A percentile compares a stretch with the other conserved stretches of the same genome.
phyloP scores from a whole-genome alignment of 2,329 filamentous ascomycete species.

The Cordyceps fumosorosea region DNA sequence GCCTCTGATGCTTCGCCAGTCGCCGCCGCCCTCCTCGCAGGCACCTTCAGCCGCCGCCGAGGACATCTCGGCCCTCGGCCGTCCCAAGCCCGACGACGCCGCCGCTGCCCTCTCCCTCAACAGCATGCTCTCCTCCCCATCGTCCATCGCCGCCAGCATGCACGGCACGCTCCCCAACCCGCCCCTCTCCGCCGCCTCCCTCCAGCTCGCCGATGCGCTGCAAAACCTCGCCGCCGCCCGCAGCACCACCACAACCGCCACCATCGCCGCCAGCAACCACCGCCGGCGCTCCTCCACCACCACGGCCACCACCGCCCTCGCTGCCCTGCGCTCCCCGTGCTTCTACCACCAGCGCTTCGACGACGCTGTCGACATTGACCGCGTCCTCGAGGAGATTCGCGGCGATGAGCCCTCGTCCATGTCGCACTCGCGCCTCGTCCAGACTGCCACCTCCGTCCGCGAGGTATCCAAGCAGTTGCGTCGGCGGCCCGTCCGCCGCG shows the following conservation, averaged over 20 bases:
- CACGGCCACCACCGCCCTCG: conserved; percentile 38
- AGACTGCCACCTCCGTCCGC: conserved; percentile 89
- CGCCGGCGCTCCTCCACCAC: conserved; percentile 22
- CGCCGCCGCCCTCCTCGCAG: neutral
- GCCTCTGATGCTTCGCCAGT: conserved; percentile 9
- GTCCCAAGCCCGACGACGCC: conserved; percentile 40
- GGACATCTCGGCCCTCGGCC: conserved; percentile 50
- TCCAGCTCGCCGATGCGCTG: conserved; percentile 57
- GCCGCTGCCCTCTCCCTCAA: conserved; percentile 52
- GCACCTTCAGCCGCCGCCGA: neutral
- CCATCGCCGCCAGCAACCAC: conserved; percentile 19
- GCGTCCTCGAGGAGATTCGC: conserved; percentile 89
- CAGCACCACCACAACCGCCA: conserved; percentile 23
- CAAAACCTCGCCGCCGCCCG: conserved; percentile 42
- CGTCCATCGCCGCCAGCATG: conserved; percentile 27
- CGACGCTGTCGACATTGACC: conserved; percentile 89
- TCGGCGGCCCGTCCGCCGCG: conserved; percentile 82
- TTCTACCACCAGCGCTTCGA: conserved; percentile 98
- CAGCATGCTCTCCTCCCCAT: conserved; percentile 46
- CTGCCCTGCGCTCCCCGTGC: conserved; percentile 78
- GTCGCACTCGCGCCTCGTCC: conserved; percentile 88
- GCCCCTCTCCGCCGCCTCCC: conserved; percentile 43
- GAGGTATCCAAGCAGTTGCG: conserved; percentile 96
- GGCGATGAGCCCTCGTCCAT: conserved; percentile 66
- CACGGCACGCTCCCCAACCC: conserved; percentile 27